Evolutionary conservation across 2,329 filamentous ascomycete genomes (phyloP), one percentile per base, ranked within the genome.

Genomic region (Fusarium metavorans): DNA sequence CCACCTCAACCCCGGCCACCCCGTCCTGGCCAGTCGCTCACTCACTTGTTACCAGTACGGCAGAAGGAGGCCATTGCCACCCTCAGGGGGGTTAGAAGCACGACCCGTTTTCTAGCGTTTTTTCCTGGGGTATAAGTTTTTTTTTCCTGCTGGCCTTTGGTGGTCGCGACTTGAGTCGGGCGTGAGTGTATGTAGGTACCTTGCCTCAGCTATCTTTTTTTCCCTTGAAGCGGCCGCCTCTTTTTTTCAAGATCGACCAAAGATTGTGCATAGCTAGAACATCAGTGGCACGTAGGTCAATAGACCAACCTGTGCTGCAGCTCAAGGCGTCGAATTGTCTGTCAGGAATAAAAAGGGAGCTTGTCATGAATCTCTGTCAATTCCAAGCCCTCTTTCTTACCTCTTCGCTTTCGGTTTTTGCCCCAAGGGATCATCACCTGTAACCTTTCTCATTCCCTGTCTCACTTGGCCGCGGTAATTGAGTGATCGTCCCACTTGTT

Each of bases 21-120:
- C 76, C 73, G 73, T 75, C 68, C 52, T 52, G 41, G 23, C 20
- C 45, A 27, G 25, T 50, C 23, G 5, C 20, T 32, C 50, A 32
- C n/a, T 54, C 50, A 34, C 50, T 54, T 61, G 14, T 66, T 45
- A 67, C 64, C 62, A 59, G 66, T 43, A 63, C 30, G 30, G 52
- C 30, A 56, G 39, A 43, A n/a, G 39, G 50, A 54, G 64, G 37
- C 45, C 45, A 66, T 77, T 68, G 76, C 76, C 76, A 77, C 76
- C 59, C 54, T 43, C n/a, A 56, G 65, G 70, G 59, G 70, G 61
- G 54, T 58, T 66, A 48, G 48, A 70, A 59, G 57, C 62, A 64
- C 18, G 72, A 57, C 74, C 76, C 72, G 41, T 77, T 77, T 73
- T 74, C 70, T 78, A 78, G 71, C 75, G 74, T 35, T 32, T 57